Evolutionary conservation across 2,329 filamentous ascomycete species (phyloP).

Genomic region (Ophiosphaerella korrae): DNA sequence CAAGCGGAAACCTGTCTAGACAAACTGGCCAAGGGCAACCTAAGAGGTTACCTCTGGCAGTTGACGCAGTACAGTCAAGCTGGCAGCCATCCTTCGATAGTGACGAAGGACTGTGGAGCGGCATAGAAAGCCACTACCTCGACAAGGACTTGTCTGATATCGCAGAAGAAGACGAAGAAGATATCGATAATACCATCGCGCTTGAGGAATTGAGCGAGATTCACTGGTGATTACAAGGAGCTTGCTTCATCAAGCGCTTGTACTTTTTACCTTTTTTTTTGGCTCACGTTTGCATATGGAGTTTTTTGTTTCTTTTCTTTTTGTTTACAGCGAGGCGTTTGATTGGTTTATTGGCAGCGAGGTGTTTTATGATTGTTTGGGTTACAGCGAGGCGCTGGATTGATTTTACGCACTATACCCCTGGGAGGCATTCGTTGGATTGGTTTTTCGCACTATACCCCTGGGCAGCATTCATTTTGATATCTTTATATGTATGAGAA

Average conservation of each 20-base stretch:
- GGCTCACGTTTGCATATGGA: background rate
- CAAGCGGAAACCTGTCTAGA: background rate
- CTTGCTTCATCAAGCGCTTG: background rate
- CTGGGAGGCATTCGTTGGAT: background rate
- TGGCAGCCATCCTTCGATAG: background rate
- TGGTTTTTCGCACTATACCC: conserved; percentile 2
- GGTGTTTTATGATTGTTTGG: background rate
- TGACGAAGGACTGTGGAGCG: too few species aligned
- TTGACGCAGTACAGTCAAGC: background rate
- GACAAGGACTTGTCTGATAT: background rate
- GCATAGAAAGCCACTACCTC: background rate
- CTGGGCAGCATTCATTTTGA: conserved; percentile 2
- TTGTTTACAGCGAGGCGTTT: background rate
- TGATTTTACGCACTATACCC: background rate
- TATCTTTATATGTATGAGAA: background rate
- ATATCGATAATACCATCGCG: background rate
- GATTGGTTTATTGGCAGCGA: background rate
- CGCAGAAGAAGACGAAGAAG: background rate
- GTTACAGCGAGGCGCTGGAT: background rate
- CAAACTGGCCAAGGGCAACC: background rate
- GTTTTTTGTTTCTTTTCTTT: background rate
- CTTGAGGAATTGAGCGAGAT: background rate
- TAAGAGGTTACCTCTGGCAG: background rate
- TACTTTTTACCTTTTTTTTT: background rate
- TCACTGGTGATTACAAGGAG: background rate